Conservation (phyloP, 2,329 filamentous ascomycete species). For the Metarhizium anisopliae region DNA sequence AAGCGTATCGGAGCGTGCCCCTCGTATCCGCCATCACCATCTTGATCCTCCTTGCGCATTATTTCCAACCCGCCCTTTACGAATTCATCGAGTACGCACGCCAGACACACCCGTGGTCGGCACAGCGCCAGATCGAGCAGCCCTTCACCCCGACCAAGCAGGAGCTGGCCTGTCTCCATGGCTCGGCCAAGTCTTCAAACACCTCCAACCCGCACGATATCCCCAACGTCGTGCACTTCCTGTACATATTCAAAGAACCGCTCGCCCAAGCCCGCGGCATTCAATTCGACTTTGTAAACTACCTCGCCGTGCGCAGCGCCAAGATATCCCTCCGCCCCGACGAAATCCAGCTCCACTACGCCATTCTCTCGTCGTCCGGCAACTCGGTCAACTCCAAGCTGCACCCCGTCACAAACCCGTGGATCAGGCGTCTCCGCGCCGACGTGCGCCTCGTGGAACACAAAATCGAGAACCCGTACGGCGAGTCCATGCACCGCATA, state of each 20-base stretch:
- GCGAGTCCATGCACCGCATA: background rate
- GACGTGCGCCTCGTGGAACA: conserved; percentile 7
- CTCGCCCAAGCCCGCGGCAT: conserved; percentile 1
- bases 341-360: conserved; percentile 6
- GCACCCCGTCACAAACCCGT: conserved; percentile 5
- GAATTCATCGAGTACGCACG: conserved; percentile 3
- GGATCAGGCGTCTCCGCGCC: conserved; percentile 6
- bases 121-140: conserved; percentile 8
- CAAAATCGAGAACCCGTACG: background rate
- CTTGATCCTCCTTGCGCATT: background rate
- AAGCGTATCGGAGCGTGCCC: background rate
- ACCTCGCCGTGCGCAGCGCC: conserved; percentile 11
- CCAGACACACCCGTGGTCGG: conserved; percentile 6
- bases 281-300: conserved; percentile 9
- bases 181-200: background rate
- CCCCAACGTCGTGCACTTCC: conserved; percentile 10
- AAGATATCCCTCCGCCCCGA: conserved; percentile 7
- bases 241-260: conserved; percentile 8
- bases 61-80: background rate
- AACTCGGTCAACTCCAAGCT: background rate
- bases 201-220: conserved; percentile 4
- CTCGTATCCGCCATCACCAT: background rate
- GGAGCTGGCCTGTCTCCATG: conserved; percentile 8
- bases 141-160: conserved; percentile 6
- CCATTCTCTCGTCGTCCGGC: conserved; percentile 1